Evolutionary conservation across 352 stramenopile species (phyloP), one percentile per base, ranked within the genome.

Genomic region (Phytophthora constricta): DNA sequence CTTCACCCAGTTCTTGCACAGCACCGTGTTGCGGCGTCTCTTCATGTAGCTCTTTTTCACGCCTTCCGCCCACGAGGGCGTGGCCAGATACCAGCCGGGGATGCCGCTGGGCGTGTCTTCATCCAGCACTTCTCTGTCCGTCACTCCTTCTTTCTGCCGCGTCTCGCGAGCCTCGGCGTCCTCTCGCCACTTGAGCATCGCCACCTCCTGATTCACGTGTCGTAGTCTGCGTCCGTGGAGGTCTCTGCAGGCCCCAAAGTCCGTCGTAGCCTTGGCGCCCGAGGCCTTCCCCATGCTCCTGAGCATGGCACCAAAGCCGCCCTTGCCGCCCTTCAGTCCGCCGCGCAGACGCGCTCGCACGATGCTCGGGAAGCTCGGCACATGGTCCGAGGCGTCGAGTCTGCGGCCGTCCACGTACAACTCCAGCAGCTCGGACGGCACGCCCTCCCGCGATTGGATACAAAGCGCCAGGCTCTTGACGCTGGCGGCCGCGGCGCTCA

Each of bases 171-270:
- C 52, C 33, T 83, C 80, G 39, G 64, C 62, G 20, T 93, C 84
- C 43, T 93, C 70, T 16, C 65, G 74, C 88, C 86, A 96, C 71
- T 96, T 95, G 46, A 82, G 71, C 74, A 95, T 86, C 1, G 84
- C 84, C 59, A 96, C 85, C 67, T 96, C 87, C 52, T 96, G 87
- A 68, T 95, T 96, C 67, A 96, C 88, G 49, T 96, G 88, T 8
- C 88, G 86, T 55, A 95, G 70, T 0, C 88, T 82, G 16, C 88
- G 84, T 20, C 88, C 88, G 53, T 93, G 83, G 31, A 95, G 70
- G 28, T 95, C 87, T 56, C 87, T 84, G 52, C 87, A 95, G 19
- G 88, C 85, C 26, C 88, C 86, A 62, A 93, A 94, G 70, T 82
- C 84, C 19, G 84, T 92, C 39, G 87, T 94, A 7, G 79, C 70